Conservation (phyloP, 2,329 filamentous ascomycete species). For the Teratosphaeria zuluensis region DNA sequence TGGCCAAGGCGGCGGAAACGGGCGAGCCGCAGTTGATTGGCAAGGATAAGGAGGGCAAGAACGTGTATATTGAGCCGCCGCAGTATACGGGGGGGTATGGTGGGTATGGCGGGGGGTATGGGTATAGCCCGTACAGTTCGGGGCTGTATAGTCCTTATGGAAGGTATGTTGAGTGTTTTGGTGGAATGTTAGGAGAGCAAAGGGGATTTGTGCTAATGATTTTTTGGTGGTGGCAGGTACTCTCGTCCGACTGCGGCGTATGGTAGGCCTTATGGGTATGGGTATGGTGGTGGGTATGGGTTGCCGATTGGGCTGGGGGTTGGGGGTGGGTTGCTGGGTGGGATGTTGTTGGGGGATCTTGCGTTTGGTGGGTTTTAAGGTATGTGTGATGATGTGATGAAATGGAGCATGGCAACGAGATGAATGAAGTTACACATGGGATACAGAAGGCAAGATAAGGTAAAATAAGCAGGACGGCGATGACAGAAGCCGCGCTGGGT, state of each 20-base stretch:
- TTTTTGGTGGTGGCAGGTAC: conserved; percentile 33
- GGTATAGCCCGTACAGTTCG: conserved; percentile 25
- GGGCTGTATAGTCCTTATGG: conserved; percentile 9
- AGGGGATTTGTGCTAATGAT: not conserved
- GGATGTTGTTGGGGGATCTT: conserved; percentile 23
- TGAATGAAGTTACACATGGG: too few relatives aligned
- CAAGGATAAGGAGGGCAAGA: conserved; percentile 43
- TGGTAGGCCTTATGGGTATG: conserved; percentile 28
- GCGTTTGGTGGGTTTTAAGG: not conserved
- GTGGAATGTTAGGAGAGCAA: not conserved
- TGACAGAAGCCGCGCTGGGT: too few relatives aligned
- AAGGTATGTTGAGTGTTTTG: not conserved
- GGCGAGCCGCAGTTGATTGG: conserved; percentile 48
- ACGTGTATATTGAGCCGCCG: conserved; percentile 49
- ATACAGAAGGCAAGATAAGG: too few relatives aligned
- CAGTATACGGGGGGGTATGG: conserved; percentile 21
- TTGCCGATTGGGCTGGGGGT: conserved; percentile 37
- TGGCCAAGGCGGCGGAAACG: conserved; percentile 43
- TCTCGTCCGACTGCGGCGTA: conserved; percentile 42
- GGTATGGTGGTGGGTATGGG: conserved; percentile 31
- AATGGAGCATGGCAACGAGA: not conserved
- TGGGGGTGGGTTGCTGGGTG: conserved; percentile 39
- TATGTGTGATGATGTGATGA: not conserved
- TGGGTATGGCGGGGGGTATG: conserved; percentile 17
- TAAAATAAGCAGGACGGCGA: too few relatives aligned